A percentile compares a stretch with the other conserved stretches of the same genome.
phyloP scores from a whole-genome alignment of 306 rosid genomes.

The Trifolium fragiferum region DNA sequence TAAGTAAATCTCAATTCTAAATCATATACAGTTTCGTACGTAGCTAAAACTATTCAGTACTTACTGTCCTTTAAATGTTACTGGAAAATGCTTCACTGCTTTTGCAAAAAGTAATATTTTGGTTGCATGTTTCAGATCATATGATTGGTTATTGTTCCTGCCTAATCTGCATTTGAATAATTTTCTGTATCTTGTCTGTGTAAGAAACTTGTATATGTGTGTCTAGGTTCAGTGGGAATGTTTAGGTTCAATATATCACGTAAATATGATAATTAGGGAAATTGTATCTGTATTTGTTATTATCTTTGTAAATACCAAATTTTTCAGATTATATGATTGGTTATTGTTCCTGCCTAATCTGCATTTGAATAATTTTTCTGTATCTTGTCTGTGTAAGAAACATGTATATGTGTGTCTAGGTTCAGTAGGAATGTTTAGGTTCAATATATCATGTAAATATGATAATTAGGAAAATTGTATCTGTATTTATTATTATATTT shows the following conservation, averaged over 20 bases:
- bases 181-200: not conserved
- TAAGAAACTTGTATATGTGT: constrained; percentile 3
- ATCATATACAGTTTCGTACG: constrained; percentile 31
- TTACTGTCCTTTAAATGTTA: constrained; percentile 18
- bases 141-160: constrained; percentile 10
- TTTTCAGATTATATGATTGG: constrained; percentile 22
- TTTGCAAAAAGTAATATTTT: constrained; percentile 16
- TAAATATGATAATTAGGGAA: no score
- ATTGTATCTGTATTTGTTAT: constrained; percentile 8
- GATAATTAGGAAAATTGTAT: not conserved
- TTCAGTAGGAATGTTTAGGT: constrained; percentile 1
- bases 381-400: not conserved
- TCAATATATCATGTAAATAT: not conserved
- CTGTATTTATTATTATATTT: constrained; percentile 12
- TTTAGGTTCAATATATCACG: no score
- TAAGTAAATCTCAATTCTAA: constrained; percentile 52
- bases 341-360: not conserved
- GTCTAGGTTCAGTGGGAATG: no score
- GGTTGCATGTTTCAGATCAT: not conserved
- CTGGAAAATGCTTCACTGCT: constrained; percentile 15
- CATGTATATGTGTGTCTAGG: constrained; percentile 2
- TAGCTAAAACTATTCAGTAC: constrained; percentile 26
- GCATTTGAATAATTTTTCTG: not conserved
- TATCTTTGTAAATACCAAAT: not conserved
- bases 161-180: not conserved